These are phyloP conservation scores for Coemansia guatemalensis DNA, from an alignment of 192 early-diverging fungal species.

Conservation along the genomic window DNA sequence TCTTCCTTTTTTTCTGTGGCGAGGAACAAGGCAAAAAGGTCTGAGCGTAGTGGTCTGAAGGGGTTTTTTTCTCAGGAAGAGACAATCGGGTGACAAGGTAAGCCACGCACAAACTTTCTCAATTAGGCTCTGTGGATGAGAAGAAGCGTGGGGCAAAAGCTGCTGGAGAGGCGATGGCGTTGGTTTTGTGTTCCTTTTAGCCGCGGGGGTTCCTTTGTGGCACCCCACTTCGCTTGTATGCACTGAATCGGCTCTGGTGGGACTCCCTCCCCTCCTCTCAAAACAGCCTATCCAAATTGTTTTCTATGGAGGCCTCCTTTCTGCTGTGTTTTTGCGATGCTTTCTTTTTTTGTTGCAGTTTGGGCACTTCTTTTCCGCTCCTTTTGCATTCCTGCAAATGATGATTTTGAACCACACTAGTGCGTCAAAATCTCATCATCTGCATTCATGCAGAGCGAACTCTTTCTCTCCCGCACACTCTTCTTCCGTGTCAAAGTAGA, in stretches of 20 bases:
- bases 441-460: neutral
- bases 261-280: neutral
- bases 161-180: too few species aligned
- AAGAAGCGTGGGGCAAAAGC: neutral
- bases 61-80: neutral
- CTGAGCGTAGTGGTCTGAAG: neutral
- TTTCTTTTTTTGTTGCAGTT: conserved; percentile 1
- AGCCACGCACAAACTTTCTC: neutral
- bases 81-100: neutral
- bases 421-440: neutral
- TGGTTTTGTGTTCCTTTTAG: neutral
- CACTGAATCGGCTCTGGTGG: neutral
- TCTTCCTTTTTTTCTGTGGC: neutral
- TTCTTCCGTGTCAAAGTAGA: neutral
- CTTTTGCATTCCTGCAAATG: neutral
- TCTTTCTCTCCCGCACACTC: neutral
- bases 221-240: neutral
- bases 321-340: neutral
- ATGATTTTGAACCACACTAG: conserved; percentile 3
- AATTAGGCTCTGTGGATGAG: neutral
- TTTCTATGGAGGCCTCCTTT: neutral
- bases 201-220: neutral
- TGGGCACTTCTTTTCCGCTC: neutral
- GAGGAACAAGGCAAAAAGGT: neutral
- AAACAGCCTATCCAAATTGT: neutral